phyloP scores from a whole-genome alignment of 495 filamentous ascomycete genomes.

The Podospora pseudoanserina region DNA sequence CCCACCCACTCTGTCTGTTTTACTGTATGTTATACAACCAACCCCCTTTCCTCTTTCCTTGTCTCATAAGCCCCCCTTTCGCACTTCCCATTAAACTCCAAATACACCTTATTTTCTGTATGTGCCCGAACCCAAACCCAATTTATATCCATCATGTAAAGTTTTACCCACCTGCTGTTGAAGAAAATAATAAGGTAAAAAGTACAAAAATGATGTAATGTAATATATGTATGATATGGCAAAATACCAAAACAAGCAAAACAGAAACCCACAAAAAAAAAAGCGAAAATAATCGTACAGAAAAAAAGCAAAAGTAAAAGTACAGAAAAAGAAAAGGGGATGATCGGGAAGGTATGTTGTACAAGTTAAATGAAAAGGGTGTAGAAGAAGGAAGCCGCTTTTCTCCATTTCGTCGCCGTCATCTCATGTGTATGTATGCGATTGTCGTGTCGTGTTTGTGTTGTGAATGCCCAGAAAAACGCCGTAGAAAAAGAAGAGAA shows the following conservation, averaged over 20 bases:
- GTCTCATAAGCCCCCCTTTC: neutral
- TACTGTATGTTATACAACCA: neutral
- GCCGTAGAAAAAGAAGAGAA: neutral
- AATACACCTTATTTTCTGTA: neutral
- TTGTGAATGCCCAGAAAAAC: too few species aligned
- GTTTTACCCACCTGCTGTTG: neutral
- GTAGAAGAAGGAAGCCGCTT: neutral
- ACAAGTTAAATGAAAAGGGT: constrained; percentile 1
- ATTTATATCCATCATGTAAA: neutral
- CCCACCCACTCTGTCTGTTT: neutral
- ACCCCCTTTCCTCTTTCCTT: neutral
- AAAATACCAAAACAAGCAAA: constrained; percentile 3
- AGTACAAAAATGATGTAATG: constrained; percentile 6
- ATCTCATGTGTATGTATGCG: neutral
- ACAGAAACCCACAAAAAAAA: neutral
- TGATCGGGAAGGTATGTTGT: neutral
- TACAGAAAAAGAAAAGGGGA: constrained; percentile 11
- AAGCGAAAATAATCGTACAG: constrained; percentile 16
- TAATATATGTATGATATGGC: neutral
- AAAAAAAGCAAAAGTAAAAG: constrained; percentile 7
- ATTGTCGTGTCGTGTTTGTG: neutral
- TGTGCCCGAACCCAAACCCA: neutral
- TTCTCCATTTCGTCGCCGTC: neutral
- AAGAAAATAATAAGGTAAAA: constrained; percentile 6
- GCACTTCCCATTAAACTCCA: neutral